A percentile compares a stretch with the other conserved stretches of the same genome.
phyloP scores from a whole-genome alignment of 345 rosid genomes.

The Acer yangbiense region DNA sequence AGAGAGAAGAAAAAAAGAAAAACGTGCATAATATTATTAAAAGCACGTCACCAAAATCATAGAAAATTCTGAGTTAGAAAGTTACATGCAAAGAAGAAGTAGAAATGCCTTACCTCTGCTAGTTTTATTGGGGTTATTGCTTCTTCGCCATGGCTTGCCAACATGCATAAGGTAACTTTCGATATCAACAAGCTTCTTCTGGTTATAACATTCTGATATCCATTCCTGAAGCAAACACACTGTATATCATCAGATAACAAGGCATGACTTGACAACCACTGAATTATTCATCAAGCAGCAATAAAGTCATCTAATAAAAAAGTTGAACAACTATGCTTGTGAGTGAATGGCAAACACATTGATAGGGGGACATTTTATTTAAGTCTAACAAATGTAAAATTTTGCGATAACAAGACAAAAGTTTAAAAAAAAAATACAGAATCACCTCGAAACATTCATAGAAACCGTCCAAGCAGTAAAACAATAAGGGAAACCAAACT shows the following conservation, averaged over 20 bases:
- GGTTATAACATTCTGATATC: slow-evolving; percentile 70
- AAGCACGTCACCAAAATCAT: not conserved
- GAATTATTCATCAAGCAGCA: not conserved
- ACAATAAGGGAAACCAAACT: no score
- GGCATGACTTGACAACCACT: not conserved
- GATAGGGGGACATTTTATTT: not conserved
- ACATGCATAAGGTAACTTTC: slow-evolving; percentile 80
- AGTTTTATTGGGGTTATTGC: slow-evolving; percentile 28
- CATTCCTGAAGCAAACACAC: slow-evolving; percentile 60
- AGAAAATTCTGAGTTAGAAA: not conserved
- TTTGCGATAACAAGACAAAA: not conserved
- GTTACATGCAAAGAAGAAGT: not conserved
- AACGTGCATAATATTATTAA: not conserved
- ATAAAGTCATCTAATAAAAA: not conserved
- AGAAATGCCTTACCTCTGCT: slow-evolving; percentile 40
- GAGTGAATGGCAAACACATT: not conserved
- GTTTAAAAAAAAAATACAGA: no score
- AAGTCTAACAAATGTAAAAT: not conserved
- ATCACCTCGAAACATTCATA: no score
- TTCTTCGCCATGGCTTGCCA: slow-evolving; percentile 88
- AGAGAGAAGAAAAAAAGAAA: not conserved
- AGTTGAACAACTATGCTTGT: not conserved
- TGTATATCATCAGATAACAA: slow-evolving; percentile 8
- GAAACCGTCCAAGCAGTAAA: no score
- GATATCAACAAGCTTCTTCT: slow-evolving; percentile 74